Base-by-base conservation (phyloP, 163 green algal genomes). In the Chlamydomonas reinhardtii region DNA sequence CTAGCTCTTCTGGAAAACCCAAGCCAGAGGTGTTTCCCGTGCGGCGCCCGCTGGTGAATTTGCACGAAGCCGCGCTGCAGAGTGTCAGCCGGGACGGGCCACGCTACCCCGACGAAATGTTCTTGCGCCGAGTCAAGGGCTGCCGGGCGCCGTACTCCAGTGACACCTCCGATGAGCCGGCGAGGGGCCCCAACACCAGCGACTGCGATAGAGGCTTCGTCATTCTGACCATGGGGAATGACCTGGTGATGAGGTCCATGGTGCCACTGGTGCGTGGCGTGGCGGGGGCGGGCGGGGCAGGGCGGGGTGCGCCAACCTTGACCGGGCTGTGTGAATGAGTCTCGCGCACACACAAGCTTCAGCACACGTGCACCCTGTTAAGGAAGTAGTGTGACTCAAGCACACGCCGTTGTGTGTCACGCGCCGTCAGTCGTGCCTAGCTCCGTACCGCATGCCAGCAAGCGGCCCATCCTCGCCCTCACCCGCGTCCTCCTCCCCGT, bases 151-250 rank as follows among this genome's bases (percentile, higher is more conserved):
- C 8, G 0, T 56, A 37, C 25, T 24, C 65, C 43, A 56, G 39
- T n/a, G 54, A 27, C 14, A 25, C 24, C 5, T 9, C 74, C 31
- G 17, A 35, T 16, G 56, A 59, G n/a, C 8, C 1, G 24, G 34
- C 4, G 34, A 29, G 62, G 12, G 22, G 48, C 22, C 32, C 24
- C 32, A 71, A 25, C 52, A 54, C 69, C 22, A 3, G n/a, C 66
- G 68, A 77, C 68, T 86, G 80, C 56, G 24, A 27, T 15, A 31
- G 56, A 11, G 29, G 70, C n/a, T 86, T 66, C 35, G 56, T 59
- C 8, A 66, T 86, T 17, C 70, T 86, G 0, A 86, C 69, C 27
- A 73, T 86, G 56, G 80, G 34, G 16, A 86, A 86, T 70, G 22
- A 73, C 9, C 6, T 64, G 0, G 54, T 59, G 24, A 85, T 85